phyloP scores from a whole-genome alignment of 108 stramenopile species.

The Aurantiochytrium sp. region DNA sequence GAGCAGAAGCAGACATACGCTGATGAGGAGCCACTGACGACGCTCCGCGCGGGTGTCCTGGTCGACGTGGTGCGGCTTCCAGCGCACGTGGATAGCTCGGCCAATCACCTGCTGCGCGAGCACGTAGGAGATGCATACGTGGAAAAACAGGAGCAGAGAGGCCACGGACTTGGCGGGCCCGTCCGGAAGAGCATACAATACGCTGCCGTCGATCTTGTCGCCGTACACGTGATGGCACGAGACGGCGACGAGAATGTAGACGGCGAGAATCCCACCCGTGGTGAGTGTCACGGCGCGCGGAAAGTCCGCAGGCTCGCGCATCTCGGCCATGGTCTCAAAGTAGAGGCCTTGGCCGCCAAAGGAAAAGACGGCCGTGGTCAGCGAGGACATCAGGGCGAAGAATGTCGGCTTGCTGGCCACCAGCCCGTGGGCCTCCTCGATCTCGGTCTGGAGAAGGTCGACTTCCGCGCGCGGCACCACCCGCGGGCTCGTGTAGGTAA shows the following conservation, averaged over 20 bases:
- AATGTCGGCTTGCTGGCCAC: neutral
- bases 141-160: neutral
- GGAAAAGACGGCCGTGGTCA: neutral
- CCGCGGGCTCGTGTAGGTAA: neutral
- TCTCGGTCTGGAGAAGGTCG: no score
- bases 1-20: neutral
- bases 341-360: conserved; percentile 23
- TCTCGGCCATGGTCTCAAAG: conserved; percentile 27
- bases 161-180: neutral
- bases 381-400: neutral
- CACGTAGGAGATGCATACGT: conserved; percentile 25
- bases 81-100: neutral
- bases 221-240: neutral
- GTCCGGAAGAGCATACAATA: neutral
- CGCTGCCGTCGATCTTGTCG: neutral
- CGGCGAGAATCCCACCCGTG: neutral
- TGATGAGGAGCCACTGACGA: neutral
- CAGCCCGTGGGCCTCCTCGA: no score
- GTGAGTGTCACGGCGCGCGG: conserved; percentile 20
- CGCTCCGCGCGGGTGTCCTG: neutral
- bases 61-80: neutral
- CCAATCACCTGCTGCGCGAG: conserved; percentile 22
- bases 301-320: conserved; percentile 16
- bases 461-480: no score
- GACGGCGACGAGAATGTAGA: neutral